phyloP scores from a whole-genome alignment of 768 basidiomycete species.

The Auricularia heimuer region DNA sequence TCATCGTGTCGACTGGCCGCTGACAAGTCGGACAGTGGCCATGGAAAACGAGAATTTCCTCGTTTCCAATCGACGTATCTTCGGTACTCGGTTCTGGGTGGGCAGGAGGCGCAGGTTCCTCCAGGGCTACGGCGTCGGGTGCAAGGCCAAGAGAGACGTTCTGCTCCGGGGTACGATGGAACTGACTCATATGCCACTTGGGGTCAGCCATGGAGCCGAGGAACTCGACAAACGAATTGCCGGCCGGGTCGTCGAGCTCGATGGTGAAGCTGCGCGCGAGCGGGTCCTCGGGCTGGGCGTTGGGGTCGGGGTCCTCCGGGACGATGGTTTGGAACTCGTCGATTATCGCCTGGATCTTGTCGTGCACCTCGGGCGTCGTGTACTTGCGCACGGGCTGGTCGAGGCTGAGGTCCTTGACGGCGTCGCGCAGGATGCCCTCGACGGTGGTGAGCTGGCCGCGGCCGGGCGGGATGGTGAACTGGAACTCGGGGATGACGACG shows the following conservation, averaged over 20 bases:
- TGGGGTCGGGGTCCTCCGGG: slow-evolving; percentile 40
- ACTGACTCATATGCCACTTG: slow-evolving; percentile 83
- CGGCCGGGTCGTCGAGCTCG: slow-evolving; percentile 83
- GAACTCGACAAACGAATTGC: slow-evolving; percentile 96
- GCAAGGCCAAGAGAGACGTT: slow-evolving; percentile 70
- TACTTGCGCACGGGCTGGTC: slow-evolving; percentile 80
- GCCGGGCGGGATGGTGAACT: slow-evolving; percentile 78
- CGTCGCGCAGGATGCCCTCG: slow-evolving; percentile 82
- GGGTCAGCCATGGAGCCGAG: slow-evolving; percentile 78
- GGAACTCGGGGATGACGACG: slow-evolving; percentile 75
- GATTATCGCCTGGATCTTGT: slow-evolving; percentile 69
- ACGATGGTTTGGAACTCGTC: slow-evolving; percentile 54
- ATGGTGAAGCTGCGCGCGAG: slow-evolving; percentile 65
- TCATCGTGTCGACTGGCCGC: slow-evolving; percentile 69
- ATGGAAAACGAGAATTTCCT: slow-evolving; percentile 84
- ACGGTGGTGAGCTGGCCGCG: slow-evolving; percentile 94
- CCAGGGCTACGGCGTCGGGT: slow-evolving; percentile 28
- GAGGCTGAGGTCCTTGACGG: slow-evolving; percentile 64
- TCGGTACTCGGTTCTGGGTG: slow-evolving; percentile 9
- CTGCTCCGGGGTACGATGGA: slow-evolving; percentile 69
- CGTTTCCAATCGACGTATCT: slow-evolving; percentile 29
- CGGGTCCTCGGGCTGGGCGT: slow-evolving; percentile 39
- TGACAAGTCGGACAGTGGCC: slow-evolving; percentile 86
- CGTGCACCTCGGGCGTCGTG: slow-evolving; percentile 61
- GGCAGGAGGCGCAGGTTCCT: slow-evolving; percentile 13